Conservation (phyloP, 2,329 filamentous ascomycete genomes). For the Trichoderma sp. region DNA sequence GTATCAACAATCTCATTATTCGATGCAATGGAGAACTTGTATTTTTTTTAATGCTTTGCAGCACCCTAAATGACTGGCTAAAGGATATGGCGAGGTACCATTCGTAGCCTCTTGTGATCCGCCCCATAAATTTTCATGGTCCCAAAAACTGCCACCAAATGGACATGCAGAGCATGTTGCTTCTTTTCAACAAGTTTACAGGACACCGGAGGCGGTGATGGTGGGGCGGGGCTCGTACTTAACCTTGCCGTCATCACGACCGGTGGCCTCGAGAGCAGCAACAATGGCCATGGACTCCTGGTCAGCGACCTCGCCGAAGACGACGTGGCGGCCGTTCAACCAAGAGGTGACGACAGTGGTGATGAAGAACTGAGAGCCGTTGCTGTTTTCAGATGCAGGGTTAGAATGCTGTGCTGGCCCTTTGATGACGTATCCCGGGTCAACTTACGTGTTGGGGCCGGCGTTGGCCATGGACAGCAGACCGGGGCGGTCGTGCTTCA, state of each 20-base stretch:
- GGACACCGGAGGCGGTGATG: slow-evolving; percentile 54
- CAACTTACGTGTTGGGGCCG: slow-evolving; percentile 80
- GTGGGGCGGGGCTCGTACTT: slow-evolving; percentile 57
- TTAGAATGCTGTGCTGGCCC: neutral
- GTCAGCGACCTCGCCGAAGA: slow-evolving; percentile 72
- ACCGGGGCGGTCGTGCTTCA: slow-evolving; percentile 71
- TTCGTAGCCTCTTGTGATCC: slow-evolving; percentile 1
- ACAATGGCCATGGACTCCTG: slow-evolving; percentile 51
- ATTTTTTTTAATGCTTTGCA: slow-evolving; percentile 15
- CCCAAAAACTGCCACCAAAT: slow-evolving; percentile 12
- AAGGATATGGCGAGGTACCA: slow-evolving; percentile 6
- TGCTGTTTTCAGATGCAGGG: slow-evolving; percentile 55
- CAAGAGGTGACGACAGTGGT: slow-evolving; percentile 90
- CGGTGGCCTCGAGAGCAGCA: slow-evolving; percentile 61
- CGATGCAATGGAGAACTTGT: neutral
- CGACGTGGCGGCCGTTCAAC: slow-evolving; percentile 79
- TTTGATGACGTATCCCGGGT: neutral
- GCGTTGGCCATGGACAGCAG: slow-evolving; percentile 95
- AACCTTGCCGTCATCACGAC: slow-evolving; percentile 53
- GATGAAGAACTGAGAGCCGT: slow-evolving; percentile 97
- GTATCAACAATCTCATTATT: neutral
- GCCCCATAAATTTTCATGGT: neutral
- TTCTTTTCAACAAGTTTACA: slow-evolving; percentile 37
- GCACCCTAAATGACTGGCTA: slow-evolving; percentile 6
- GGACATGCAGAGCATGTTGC: slow-evolving; percentile 23